A percentile compares a stretch with the other conserved stretches of the same genome.
These are phyloP conservation scores for Trametes punicea DNA, from an alignment of 768 basidiomycete species.

Conservation along the genomic window DNA sequence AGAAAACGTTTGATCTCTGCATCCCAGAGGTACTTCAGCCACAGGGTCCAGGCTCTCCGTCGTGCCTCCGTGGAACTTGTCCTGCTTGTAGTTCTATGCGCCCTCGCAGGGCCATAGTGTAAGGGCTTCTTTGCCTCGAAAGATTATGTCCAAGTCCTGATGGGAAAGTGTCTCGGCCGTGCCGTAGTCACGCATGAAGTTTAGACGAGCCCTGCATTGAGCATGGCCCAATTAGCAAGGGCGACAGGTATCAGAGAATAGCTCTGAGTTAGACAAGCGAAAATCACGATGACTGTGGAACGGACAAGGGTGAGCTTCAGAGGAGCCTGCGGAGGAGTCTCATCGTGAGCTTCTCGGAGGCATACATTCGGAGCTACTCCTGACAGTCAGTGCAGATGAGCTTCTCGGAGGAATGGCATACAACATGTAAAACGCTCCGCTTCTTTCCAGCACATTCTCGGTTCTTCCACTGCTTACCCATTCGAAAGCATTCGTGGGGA, in stretches of 20 bases:
- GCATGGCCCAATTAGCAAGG: conserved; percentile 4
- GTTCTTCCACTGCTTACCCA: too few species aligned
- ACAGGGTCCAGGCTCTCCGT: too few species aligned
- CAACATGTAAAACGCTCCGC: too few species aligned
- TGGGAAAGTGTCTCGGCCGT: not conserved
- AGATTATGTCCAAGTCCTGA: conserved; percentile 3
- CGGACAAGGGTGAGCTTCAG: not conserved
- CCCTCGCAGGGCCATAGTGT: not conserved
- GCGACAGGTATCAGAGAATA: conserved; percentile 1
- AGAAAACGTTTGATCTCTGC: too few species aligned
- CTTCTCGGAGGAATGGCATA: too few species aligned
- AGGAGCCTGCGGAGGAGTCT: not conserved
- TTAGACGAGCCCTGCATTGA: not conserved
- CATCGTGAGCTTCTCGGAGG: not conserved
- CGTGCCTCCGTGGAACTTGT: too few species aligned
- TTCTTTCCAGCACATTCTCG: too few species aligned
- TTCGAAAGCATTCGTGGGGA: too few species aligned
- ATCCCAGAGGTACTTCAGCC: too few species aligned
- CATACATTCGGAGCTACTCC: too few species aligned
- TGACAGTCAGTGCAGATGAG: too few species aligned
- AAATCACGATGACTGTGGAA: conserved; percentile 5
- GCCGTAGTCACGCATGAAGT: conserved; percentile 1
- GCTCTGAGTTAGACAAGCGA: conserved; percentile 1
- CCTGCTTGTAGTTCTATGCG: not conserved
- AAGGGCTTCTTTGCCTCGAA: not conserved